Evolutionary conservation across 2,329 filamentous ascomycete species (phyloP).

Genomic region (Botrytis tulipae): DNA sequence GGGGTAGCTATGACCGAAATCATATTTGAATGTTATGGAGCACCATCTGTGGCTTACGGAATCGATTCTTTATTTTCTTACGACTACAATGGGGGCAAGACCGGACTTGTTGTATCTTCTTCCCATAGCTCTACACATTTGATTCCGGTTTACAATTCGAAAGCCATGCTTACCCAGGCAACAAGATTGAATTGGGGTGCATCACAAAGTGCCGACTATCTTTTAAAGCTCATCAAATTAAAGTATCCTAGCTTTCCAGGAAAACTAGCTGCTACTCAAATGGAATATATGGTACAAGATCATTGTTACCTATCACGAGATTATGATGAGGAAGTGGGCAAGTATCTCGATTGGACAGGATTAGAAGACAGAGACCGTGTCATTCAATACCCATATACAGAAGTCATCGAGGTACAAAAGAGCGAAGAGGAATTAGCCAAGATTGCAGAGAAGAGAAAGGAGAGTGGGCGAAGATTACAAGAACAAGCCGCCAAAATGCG

Average conservation of each 20-base stretch:
- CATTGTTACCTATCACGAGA: conserved; percentile 87
- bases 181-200: conserved; percentile 94
- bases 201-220: conserved; percentile 83
- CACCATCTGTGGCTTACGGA: conserved; percentile 86
- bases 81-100: conserved; percentile 77
- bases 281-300: conserved; percentile 80
- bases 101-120: conserved; percentile 85
- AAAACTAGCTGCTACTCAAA: conserved; percentile 81
- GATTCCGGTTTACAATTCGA: conserved; percentile 86
- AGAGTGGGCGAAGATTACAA: conserved; percentile 85
- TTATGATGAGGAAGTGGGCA: conserved; percentile 74
- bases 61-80: conserved; percentile 98
- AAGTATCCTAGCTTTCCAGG: conserved; percentile 90
- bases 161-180: conserved; percentile 79
- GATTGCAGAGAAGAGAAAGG: conserved; percentile 91
- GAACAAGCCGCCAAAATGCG: conserved; percentile 98
- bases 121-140: conserved; percentile 93
- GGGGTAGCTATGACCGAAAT: conserved; percentile 89
- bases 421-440: conserved; percentile 88
- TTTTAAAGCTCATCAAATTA: conserved; percentile 81
- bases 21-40: conserved; percentile 91
- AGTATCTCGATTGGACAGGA: conserved; percentile 85
- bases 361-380: conserved; percentile 86
- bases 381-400: conserved; percentile 89
- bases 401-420: conserved; percentile 87